Evolutionary conservation across 1,284 basidiomycete species (phyloP), one percentile per base, ranked within the genome.

Genomic region (Cryptococcus wingfieldii): DNA sequence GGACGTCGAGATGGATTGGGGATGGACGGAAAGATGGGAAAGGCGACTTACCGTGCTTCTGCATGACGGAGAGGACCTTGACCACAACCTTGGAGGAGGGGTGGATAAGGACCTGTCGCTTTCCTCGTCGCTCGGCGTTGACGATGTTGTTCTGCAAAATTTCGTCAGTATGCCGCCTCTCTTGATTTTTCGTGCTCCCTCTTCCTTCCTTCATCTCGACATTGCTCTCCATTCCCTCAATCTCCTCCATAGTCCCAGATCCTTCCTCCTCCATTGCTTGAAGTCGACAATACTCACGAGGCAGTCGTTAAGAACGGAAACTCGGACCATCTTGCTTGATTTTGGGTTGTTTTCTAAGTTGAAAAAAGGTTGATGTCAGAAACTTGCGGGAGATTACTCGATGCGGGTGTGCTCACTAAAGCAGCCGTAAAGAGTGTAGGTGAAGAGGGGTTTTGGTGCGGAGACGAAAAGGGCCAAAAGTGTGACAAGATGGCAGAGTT

Each of bases 91-190:
- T 97, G 65, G 90, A 94, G 19, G 89, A 91, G 61, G 93, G 93
- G 56, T 93, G 86, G 79, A 97, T 85, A 67, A 97, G 86, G 64
- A 97, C 93, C 82, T 97, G 93, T 71, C 91, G 90, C 84, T 97
- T 97, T 76, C 93, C 94, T 76, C 91, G 89, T 77, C 91, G 89
- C 83, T 97, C 94, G 73, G 94, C 93, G 71, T 97, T 97, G 86
- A 94, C 89, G 68, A 96, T 95, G 84, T 90, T 93, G 85, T 95
- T 95, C 82, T 87, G 53, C 18, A 39, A 23, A 39, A 34, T 38
- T 19, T 16, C 28, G 18, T 53, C 37, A 47, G 45, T 27, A 34
- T 23, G 28, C 9, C 38, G 25, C 18, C n/a, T 34, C 31, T 34
- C 1, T 34, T 34, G 10, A 34, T 34, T 34, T 23, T 23, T 1